Base-by-base conservation (phyloP, 192 early-diverging fungal genomes). In the Backusella luteola region DNA sequence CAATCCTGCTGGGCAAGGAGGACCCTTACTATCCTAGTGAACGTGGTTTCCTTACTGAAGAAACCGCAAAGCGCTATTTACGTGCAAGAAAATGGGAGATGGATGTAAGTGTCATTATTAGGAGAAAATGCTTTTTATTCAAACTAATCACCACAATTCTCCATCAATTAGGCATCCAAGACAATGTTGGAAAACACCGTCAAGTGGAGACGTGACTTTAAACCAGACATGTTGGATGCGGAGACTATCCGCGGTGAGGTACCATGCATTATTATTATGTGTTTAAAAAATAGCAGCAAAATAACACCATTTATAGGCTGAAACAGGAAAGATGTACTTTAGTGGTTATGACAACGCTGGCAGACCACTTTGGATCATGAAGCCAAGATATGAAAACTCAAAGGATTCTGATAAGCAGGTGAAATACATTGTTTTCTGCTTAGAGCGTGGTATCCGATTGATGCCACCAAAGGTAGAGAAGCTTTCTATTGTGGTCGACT, bases 271-370 rank as follows among this genome's bases (percentile, higher is more conserved):
- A 0, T 29, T 66, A 32, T 1, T 32, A 32, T 34, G 5, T 34
- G 34, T 38, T 35, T 19, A 12, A 19, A 34, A 17, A 19, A 26
- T 63, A 29, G n/a, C 17, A n/a, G 17, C 1, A n/a, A 32, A n/a
- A n/a, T 49, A 17, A 49, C 42, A 32, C 46, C 21, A 32, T 17
- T 29, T 32, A 52, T 81, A 74, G 73, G 73, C 73, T 36, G 79
- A 84, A 8, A 89, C 90, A 6, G 96, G 96, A 66, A 97, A 97
- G 83, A 83, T 91, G 80, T 91, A 94, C 82, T 78, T 95, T 46
- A 90, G 89, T 83, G 95, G 96, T 2, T 95, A 93, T 77, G 92
- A 94, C 80, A 87, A 85, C 76, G 71, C 84, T 63, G 92, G 92
- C 5, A 88, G 93, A 15, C 93, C 94, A 0, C 66, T 94, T 67